Evolutionary conservation across 2,329 filamentous ascomycete species (phyloP).

Genomic region (Cordyceps militaris): DNA sequence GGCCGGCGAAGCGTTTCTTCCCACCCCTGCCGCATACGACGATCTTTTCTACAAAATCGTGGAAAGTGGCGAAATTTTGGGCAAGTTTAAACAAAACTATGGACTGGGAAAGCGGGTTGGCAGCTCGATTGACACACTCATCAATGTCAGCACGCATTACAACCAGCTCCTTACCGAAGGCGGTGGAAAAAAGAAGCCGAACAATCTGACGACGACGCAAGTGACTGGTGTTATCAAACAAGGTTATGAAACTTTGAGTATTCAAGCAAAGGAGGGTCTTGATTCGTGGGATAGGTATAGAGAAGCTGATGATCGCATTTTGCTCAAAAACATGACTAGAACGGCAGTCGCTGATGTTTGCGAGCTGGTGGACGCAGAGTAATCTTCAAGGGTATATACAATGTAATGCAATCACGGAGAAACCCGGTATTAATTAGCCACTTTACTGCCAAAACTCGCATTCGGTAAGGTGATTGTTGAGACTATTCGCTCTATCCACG

Average conservation of each 20-base stretch:
- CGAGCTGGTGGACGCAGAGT: constrained; percentile 38
- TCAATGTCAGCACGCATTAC: constrained; percentile 80
- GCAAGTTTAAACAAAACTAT: constrained; percentile 77
- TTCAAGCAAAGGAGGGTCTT: constrained; percentile 79
- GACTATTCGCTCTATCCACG: too few relatives aligned
- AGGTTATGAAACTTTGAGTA: constrained; percentile 89
- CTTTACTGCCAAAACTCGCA: too few relatives aligned
- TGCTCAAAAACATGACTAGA: constrained; percentile 82
- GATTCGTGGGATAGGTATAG: constrained; percentile 81
- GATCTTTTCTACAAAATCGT: constrained; percentile 98
- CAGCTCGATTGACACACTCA: constrained; percentile 75
- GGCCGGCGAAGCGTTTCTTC: constrained; percentile 84
- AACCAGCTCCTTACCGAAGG: constrained; percentile 66
- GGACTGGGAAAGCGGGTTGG: constrained; percentile 47
- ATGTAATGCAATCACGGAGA: too few relatives aligned
- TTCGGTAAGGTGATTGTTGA: too few relatives aligned
- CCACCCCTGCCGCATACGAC: constrained; percentile 80
- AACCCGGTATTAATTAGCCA: too few relatives aligned
- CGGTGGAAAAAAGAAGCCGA: constrained; percentile 42
- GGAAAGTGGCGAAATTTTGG: constrained; percentile 76
- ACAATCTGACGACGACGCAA: constrained; percentile 71
- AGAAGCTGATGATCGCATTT: constrained; percentile 75
- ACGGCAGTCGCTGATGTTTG: constrained; percentile 60
- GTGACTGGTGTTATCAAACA: constrained; percentile 91
- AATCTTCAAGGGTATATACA: not conserved